Conservation (phyloP, 768 basidiomycete species). For the Phylloporus scabripes region DNA sequence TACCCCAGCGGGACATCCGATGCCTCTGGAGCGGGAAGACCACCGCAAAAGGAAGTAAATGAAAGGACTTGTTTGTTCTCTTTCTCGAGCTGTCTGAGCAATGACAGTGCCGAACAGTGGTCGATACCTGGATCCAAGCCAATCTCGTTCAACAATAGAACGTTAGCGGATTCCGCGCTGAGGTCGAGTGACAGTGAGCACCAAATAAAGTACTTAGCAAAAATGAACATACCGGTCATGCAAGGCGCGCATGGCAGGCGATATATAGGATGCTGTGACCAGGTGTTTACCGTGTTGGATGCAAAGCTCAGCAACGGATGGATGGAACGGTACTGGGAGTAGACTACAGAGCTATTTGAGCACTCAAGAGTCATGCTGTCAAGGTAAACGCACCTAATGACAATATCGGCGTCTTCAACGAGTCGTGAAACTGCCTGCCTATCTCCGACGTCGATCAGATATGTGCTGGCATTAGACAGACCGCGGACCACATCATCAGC, state of each 20-base stretch:
- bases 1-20: conserved; percentile 70
- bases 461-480: conserved; percentile 48
- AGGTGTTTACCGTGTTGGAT: conserved; percentile 66
- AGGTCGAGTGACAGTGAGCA: background rate
- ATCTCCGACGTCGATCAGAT: conserved; percentile 58
- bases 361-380: background rate
- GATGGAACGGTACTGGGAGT: conserved; percentile 73
- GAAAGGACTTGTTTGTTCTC: conserved; percentile 55
- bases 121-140: conserved; percentile 88
- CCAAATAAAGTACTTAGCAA: background rate
- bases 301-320: conserved; percentile 65
- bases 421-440: conserved; percentile 41
- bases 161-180: conserved; percentile 56
- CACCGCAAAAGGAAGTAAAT: conserved; percentile 91
- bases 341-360: conserved; percentile 44
- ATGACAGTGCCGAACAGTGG: conserved; percentile 77
- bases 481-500: conserved; percentile 41
- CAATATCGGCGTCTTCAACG: conserved; percentile 64
- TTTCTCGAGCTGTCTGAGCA: conserved; percentile 48
- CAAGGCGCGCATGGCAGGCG: conserved; percentile 64
- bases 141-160: conserved; percentile 85
- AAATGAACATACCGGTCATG: conserved; percentile 49
- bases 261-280: conserved; percentile 89
- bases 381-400: conserved; percentile 63
- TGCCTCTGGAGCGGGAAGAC: conserved; percentile 70